These are phyloP conservation scores for Tricholoma flavovirens DNA, from an alignment of 768 basidiomycete genomes.

Conservation along the genomic window DNA sequence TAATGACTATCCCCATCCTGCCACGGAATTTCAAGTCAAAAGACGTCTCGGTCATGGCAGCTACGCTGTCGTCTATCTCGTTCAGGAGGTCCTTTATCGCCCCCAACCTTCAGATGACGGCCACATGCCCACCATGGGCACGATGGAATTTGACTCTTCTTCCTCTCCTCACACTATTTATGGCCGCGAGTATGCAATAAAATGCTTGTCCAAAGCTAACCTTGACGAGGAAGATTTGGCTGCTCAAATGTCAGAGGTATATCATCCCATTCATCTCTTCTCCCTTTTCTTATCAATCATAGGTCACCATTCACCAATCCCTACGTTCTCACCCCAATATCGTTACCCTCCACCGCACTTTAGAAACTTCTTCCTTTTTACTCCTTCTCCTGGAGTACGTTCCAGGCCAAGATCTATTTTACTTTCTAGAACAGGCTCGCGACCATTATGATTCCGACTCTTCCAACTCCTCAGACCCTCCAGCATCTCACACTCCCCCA, in stretches of 20 bases:
- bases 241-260: conserved; percentile 87
- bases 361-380: conserved; percentile 88
- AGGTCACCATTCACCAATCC: conserved; percentile 95
- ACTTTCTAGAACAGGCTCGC: conserved; percentile 94
- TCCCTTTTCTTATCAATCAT: conserved; percentile 3
- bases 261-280: background rate
- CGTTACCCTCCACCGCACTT: conserved; percentile 88
- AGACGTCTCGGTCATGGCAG: conserved; percentile 82
- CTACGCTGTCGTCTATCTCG: conserved; percentile 93
- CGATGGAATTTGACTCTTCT: conserved; percentile 47
- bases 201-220: conserved; percentile 92
- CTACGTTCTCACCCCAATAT: conserved; percentile 88
- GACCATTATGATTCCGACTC: conserved; percentile 68
- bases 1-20: conserved; percentile 39
- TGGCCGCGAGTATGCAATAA: conserved; percentile 88
- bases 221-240: conserved; percentile 82
- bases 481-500: conserved; percentile 71
- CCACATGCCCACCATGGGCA: conserved; percentile 51
- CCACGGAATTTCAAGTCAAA: conserved; percentile 77
- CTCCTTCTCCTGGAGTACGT: conserved; percentile 94
- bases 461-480: conserved; percentile 32
- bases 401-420: conserved; percentile 95
- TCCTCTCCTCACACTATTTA: conserved; percentile 38
- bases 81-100: conserved; percentile 61
- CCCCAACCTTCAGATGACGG: conserved; percentile 46